These are phyloP conservation scores for Metschnikowia santaceciliae DNA, from an alignment of 805 yeast genomes.

Conservation along the genomic window DNA sequence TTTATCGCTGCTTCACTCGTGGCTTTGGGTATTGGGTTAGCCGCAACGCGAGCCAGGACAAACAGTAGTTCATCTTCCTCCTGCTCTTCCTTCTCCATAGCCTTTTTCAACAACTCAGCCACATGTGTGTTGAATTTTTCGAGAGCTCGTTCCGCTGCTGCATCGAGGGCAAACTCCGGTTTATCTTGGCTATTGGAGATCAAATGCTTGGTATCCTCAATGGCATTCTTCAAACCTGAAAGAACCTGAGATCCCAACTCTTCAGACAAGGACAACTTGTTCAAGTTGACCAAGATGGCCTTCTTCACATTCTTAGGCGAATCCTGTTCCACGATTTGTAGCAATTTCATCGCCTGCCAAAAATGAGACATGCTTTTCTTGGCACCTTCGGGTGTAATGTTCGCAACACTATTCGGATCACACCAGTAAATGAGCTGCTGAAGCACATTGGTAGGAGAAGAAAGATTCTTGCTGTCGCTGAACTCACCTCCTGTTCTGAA, in stretches of 20 bases:
- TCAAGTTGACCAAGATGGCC: slow-evolving; percentile 48
- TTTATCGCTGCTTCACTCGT: not conserved
- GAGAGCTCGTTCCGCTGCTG: slow-evolving; percentile 26
- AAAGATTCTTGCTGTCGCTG: slow-evolving; percentile 27
- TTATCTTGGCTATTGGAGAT: slow-evolving; percentile 22
- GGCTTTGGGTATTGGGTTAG: not conserved
- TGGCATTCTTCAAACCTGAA: slow-evolving; percentile 30
- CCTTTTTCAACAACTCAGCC: slow-evolving; percentile 21
- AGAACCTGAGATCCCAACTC: slow-evolving; percentile 27
- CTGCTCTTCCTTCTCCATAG: slow-evolving; percentile 20
- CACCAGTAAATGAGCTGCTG: slow-evolving; percentile 83
- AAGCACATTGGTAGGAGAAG: slow-evolving; percentile 49
- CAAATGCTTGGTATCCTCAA: slow-evolving; percentile 29
- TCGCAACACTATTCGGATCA: slow-evolving; percentile 66
- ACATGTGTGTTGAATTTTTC: slow-evolving; percentile 29
- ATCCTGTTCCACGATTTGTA: slow-evolving; percentile 48
- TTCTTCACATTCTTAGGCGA: slow-evolving; percentile 51
- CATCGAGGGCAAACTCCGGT: slow-evolving; percentile 32
- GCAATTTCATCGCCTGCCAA: slow-evolving; percentile 50
- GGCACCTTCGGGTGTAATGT: slow-evolving; percentile 39
- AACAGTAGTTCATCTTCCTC: slow-evolving; percentile 6
- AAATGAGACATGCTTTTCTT: slow-evolving; percentile 49
- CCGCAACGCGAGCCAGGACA: not conserved
- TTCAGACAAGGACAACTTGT: slow-evolving; percentile 39
- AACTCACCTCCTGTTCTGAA: slow-evolving; percentile 38